Conservation (phyloP, 2,329 filamentous ascomycete genomes). For the Achaetomium macrosporum region DNA sequence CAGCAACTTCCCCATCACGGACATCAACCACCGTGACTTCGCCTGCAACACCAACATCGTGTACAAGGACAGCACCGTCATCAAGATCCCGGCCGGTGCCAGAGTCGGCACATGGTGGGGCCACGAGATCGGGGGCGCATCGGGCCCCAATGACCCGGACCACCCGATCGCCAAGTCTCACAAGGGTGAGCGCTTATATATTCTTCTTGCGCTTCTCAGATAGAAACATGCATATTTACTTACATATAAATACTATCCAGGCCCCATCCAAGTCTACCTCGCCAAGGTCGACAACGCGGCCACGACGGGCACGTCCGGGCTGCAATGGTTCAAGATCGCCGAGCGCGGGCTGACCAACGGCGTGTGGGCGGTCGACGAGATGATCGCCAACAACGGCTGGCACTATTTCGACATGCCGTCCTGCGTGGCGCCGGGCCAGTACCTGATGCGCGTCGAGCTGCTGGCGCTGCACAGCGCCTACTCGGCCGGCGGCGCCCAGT, state of each 20-base stretch:
- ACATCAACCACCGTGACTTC: conserved; percentile 24
- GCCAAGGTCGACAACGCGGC: conserved; percentile 44
- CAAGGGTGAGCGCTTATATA: conserved; percentile 33
- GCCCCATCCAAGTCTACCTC: conserved; percentile 44
- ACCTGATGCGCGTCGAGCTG: conserved; percentile 39
- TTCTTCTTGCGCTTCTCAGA: too few species aligned
- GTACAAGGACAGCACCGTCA: conserved; percentile 25
- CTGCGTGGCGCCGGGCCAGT: conserved; percentile 36
- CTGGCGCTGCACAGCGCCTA: conserved; percentile 36
- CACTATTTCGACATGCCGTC: conserved; percentile 37
- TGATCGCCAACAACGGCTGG: conserved; percentile 41
- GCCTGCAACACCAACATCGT: conserved; percentile 25
- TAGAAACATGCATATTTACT: conserved; percentile 1
- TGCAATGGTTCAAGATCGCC: conserved; percentile 48
- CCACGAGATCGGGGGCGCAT: conserved; percentile 39
- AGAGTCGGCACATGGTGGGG: conserved; percentile 39
- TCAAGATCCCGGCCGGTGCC: conserved; percentile 32
- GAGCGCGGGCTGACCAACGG: conserved; percentile 35
- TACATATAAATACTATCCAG: conserved; percentile 28
- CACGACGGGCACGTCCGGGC: conserved; percentile 32
- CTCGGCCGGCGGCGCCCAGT: conserved; percentile 31
- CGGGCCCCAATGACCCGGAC: conserved; percentile 34
- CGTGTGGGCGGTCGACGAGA: conserved; percentile 44
- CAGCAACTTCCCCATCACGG: conserved; percentile 38
- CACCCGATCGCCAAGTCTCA: conserved; percentile 38